Evolutionary conservation across 495 filamentous ascomycete genomes (phyloP), one percentile per base, ranked within the genome.

Genomic region (Lasiosphaeria ovina): DNA sequence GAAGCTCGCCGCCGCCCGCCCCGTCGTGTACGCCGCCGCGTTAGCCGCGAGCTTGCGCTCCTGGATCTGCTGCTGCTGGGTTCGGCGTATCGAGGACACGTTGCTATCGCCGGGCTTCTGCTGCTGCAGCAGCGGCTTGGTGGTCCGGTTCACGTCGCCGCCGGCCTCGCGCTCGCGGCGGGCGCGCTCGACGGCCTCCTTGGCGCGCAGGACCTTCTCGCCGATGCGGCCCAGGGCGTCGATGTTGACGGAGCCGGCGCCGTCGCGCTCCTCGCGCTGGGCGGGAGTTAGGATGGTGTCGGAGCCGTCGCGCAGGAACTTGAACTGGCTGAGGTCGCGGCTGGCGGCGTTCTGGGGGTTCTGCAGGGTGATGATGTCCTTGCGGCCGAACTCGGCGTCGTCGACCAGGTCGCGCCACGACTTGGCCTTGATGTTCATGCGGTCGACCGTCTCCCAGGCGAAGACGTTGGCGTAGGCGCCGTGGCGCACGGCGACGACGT

Each of bases 371-470:
- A 99, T 93, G 66, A 99, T 93, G 71, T 99, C 94, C 66, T 89
- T 91, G 57, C 95, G 85, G 47, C 81, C 81, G 66, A 99, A 99
- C 61, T 93, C 91, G 61, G 82, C 82, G 64, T 98, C 93, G 66
- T 86, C 90, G 14, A 98, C 86, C 5, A 99, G 76, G 74, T 99
- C 94, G 55, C 79, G 81, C 94, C 94, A 99, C 79, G 95, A 87
- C 84, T 97, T 99, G 54, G 93, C 85, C 78, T 98, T 99, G 74
- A 98, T 87, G 75, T 99, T 99, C 72, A 98, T 82, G 62, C 91
- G 82, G 72, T 98, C 91, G 10, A 98, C 83, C 3, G 94, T 99
- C 69, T 98, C 94, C 85, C 87, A 96, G 9, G 92, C 86, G 69
- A 97, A 99, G 6, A 97, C 95, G 76, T 98, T 98, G 38, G 91